These are phyloP conservation scores for Rhododendron mucronatum DNA, from an alignment of 148 eudicot genomes.

Conservation along the genomic window DNA sequence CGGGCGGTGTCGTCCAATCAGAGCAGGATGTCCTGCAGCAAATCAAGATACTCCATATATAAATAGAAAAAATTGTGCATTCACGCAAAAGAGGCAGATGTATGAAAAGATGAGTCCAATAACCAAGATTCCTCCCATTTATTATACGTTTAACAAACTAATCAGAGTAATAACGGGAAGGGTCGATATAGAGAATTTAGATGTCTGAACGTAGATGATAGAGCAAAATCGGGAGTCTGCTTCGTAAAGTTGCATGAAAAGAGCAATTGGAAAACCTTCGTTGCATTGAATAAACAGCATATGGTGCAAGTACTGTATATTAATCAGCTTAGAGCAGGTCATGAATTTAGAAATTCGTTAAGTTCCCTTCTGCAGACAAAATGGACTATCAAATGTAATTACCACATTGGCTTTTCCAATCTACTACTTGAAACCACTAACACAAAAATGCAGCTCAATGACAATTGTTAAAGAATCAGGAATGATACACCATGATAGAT, in stretches of 20 bases:
- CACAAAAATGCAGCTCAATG: not conserved
- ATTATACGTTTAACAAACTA: not conserved
- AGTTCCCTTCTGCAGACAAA: not conserved
- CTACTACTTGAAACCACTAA: not conserved
- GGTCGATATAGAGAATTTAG: not conserved
- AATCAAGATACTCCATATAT: not conserved
- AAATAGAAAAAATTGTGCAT: not conserved
- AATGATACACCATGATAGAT: not conserved
- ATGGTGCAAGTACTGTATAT: not conserved
- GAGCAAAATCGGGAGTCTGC: not conserved
- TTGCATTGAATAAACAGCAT: not conserved
- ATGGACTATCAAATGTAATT: not conserved
- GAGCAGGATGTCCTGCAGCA: slow-evolving; percentile 77
- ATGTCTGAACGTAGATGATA: not conserved
- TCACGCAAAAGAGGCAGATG: not conserved
- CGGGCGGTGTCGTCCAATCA: slow-evolving; percentile 86
- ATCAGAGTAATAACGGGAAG: not conserved
- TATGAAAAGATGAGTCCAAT: not conserved
- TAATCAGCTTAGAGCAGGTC: not conserved
- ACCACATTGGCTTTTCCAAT: not conserved
- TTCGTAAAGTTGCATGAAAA: not conserved
- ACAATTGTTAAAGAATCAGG: not conserved
- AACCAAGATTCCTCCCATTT: not conserved
- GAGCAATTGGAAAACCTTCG: not conserved
- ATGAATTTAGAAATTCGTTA: not conserved